These are phyloP conservation scores for Pythium oligandrum DNA, from an alignment of 352 stramenopile genomes.

Conservation along the genomic window DNA sequence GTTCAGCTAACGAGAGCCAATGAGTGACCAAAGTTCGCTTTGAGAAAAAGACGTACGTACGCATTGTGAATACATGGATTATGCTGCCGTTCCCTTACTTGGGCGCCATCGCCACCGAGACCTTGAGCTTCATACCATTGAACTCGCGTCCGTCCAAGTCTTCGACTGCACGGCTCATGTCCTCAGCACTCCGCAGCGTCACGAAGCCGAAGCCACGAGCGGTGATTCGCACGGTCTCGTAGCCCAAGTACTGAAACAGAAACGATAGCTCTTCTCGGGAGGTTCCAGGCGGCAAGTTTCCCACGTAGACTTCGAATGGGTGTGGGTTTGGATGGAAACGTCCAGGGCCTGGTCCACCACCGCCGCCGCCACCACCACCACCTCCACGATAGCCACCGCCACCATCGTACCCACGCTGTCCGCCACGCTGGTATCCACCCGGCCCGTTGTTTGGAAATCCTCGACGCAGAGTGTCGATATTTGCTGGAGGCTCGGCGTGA, in stretches of 20 bases:
- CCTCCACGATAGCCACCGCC: constrained; percentile 21
- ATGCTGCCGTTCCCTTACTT: constrained; percentile 7
- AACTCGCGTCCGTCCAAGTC: constrained; percentile 77
- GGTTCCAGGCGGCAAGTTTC: constrained; percentile 75
- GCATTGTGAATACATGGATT: constrained; percentile 1
- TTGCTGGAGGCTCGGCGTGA: constrained; percentile 64
- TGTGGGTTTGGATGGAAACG: constrained; percentile 52
- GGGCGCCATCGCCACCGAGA: constrained; percentile 15
- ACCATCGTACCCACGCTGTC: constrained; percentile 16
- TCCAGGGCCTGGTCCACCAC: constrained; percentile 20
- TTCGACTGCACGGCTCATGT: constrained; percentile 78
- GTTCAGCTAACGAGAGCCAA: no score
- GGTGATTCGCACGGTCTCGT: constrained; percentile 83
- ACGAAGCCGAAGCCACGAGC: constrained; percentile 80
- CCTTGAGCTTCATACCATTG: constrained; percentile 65
- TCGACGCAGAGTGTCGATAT: constrained; percentile 51
- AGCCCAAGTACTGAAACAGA: constrained; percentile 76
- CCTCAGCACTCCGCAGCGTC: constrained; percentile 65
- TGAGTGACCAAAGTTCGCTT: no score
- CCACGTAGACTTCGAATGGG: constrained; percentile 78
- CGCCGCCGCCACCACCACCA: constrained; percentile 19
- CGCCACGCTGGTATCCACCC: constrained; percentile 2
- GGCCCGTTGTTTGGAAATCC: constrained; percentile 2
- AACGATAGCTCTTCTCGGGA: constrained; percentile 76
- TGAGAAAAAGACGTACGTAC: not conserved